Evolutionary conservation across 2,329 filamentous ascomycete species (phyloP).

Genomic region (Madurella fahalii): DNA sequence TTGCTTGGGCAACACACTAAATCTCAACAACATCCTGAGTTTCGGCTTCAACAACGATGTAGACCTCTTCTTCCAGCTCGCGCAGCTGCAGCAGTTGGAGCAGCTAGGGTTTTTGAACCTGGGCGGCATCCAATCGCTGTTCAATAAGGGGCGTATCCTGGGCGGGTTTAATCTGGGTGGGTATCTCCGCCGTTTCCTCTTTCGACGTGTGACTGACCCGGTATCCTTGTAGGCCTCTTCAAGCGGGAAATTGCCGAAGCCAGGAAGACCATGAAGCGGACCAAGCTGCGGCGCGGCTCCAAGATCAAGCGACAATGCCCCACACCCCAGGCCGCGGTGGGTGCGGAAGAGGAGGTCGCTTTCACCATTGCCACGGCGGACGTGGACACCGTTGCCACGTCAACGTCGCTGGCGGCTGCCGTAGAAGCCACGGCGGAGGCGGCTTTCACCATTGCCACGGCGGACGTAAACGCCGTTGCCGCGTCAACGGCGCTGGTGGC

Average conservation of each 20-base stretch:
- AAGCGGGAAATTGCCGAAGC: conserved; percentile 29
- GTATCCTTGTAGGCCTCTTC: conserved; percentile 25
- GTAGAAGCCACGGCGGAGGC: background rate
- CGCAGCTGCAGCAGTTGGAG: conserved; percentile 31
- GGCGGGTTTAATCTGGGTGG: conserved; percentile 25
- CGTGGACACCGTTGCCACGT: background rate
- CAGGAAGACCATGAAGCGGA: conserved; percentile 28
- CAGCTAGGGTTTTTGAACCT: conserved; percentile 29
- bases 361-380: conserved; percentile 12
- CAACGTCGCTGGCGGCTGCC: conserved; percentile 2
- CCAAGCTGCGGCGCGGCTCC: conserved; percentile 24
- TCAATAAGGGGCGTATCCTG: conserved; percentile 26
- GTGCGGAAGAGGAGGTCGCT: background rate
- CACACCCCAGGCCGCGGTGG: background rate
- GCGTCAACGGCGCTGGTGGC: conserved; percentile 3
- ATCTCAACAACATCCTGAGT: conserved; percentile 24
- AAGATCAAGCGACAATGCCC: conserved; percentile 27
- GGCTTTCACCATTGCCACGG: conserved; percentile 7
- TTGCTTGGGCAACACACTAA: conserved; percentile 28
- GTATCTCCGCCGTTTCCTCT: background rate
- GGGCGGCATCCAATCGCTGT: conserved; percentile 28
- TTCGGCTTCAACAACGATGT: conserved; percentile 28
- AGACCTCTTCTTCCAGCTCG: conserved; percentile 33
- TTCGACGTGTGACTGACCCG: background rate
- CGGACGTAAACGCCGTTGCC: background rate